A percentile compares a stretch with the other conserved stretches of the same genome.
phyloP scores from a whole-genome alignment of 371 early-diverging fungal species.

The Saksenaea vasiformis region DNA sequence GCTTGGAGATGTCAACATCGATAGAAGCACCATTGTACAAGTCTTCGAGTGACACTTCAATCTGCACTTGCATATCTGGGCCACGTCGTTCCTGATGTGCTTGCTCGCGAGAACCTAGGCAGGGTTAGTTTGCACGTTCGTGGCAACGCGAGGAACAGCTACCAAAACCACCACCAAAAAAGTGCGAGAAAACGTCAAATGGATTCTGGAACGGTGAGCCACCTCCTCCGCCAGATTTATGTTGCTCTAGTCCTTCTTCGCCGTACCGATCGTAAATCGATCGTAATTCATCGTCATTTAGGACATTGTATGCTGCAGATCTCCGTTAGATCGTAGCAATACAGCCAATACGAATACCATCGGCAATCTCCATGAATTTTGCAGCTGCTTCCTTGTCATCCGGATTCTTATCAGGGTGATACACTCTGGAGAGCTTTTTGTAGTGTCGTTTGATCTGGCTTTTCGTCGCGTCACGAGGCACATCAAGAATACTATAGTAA shows the following conservation, averaged over 20 bases:
- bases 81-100: constrained; percentile 75
- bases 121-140: background rate
- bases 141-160: background rate
- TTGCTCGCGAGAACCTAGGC: constrained; percentile 24
- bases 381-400: constrained; percentile 73
- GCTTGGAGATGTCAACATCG: constrained; percentile 90
- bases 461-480: constrained; percentile 76
- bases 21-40: constrained; percentile 82
- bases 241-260: constrained; percentile 88
- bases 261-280: constrained; percentile 91
- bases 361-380: constrained; percentile 90
- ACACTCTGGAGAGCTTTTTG: constrained; percentile 83
- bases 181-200: constrained; percentile 92
- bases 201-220: constrained; percentile 69
- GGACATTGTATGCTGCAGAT: constrained; percentile 78
- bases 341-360: constrained; percentile 56
- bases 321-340: background rate
- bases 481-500: constrained; percentile 73
- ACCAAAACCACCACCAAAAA: constrained; percentile 71
- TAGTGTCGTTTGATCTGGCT: constrained; percentile 93
- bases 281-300: constrained; percentile 90
- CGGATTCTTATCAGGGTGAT: constrained; percentile 93
- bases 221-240: constrained; percentile 55
- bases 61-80: constrained; percentile 70
- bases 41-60: constrained; percentile 88